Percentiles rank a stretch among this genome's conserved stretches.
Conservation (phyloP, 2,329 filamentous ascomycete genomes). For the Cladorrhinum sp. region DNA sequence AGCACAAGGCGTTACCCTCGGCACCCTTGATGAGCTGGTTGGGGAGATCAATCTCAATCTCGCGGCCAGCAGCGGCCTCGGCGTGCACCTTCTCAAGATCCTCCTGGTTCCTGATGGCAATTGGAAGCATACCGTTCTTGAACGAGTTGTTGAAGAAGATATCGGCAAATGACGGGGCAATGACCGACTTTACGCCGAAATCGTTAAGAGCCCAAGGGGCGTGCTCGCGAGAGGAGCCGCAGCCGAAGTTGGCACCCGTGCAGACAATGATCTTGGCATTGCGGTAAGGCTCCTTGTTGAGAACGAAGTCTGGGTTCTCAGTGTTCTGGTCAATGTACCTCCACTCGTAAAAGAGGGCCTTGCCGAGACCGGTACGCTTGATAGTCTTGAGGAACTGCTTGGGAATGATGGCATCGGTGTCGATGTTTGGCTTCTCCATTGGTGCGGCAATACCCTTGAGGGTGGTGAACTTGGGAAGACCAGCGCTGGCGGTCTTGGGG, state of each 20-base stretch:
- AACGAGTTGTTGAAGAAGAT: conserved; percentile 99
- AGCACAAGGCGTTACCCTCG: conserved; percentile 68
- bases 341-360: conserved; percentile 81
- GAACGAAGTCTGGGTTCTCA: conserved; percentile 77
- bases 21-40: conserved; percentile 79
- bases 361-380: conserved; percentile 90
- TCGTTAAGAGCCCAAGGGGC: conserved; percentile 96
- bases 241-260: conserved; percentile 92
- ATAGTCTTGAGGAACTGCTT: conserved; percentile 99
- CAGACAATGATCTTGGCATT: conserved; percentile 84
- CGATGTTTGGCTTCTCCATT: conserved; percentile 83
- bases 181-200: conserved; percentile 92
- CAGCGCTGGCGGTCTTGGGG: conserved; percentile 50
- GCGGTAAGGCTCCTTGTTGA: conserved; percentile 87
- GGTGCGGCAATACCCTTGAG: conserved; percentile 86
- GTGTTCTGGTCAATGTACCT: conserved; percentile 71
- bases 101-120: conserved; percentile 66
- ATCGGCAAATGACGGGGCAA: conserved; percentile 80
- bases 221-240: conserved; percentile 88
- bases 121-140: conserved; percentile 98
- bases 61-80: conserved; percentile 74
- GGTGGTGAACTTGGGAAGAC: conserved; percentile 78
- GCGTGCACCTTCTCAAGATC: conserved; percentile 68
- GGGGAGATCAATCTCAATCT: conserved; percentile 85
- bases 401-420: conserved; percentile 99